phyloP scores from a whole-genome alignment of 331 rosid species.

The Malus hybrid region DNA sequence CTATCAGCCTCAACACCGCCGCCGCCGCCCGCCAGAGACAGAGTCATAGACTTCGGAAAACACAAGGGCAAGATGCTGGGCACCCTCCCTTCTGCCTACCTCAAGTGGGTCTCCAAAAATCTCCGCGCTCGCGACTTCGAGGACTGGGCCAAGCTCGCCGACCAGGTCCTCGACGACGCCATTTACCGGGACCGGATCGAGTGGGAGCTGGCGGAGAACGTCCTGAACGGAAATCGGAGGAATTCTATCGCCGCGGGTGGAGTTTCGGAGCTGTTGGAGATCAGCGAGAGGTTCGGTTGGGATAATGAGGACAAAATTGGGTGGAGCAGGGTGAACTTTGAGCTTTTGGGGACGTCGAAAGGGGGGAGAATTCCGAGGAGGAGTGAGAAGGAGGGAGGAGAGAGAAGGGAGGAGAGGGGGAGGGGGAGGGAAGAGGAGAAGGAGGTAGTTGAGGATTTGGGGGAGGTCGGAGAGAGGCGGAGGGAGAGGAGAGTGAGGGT shows the following conservation, averaged over 20 bases:
- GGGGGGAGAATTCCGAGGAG: conserved; percentile 51
- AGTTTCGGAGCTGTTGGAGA: conserved; percentile 26
- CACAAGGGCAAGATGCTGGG: conserved; percentile 71
- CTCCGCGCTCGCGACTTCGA: conserved; percentile 45
- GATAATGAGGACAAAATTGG: conserved; percentile 46
- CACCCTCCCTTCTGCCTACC: conserved; percentile 52
- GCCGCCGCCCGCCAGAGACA: conserved; percentile 40
- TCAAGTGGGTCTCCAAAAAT: conserved; percentile 60
- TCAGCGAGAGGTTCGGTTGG: conserved; percentile 63
- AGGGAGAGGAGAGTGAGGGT: conserved; percentile 9
- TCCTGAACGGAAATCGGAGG: conserved; percentile 19
- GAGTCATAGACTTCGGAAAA: conserved; percentile 49
- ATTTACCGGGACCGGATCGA: conserved; percentile 56
- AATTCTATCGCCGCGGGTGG: neutral
- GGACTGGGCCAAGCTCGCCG: conserved; percentile 55
- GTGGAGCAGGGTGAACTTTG: conserved; percentile 46
- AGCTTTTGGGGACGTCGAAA: conserved; percentile 54
- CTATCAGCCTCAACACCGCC: neutral
- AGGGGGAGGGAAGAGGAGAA: neutral
- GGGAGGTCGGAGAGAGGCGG: conserved; percentile 5
- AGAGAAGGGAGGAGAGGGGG: neutral
- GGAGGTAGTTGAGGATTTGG: neutral
- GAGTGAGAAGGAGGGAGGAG: neutral
- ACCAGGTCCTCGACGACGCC: conserved; percentile 57
- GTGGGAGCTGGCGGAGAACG: conserved; percentile 50